Evolutionary conservation across 805 yeast genomes (phyloP), one percentile per base, ranked within the genome.

Genomic region (Monosporozyma aerobia): DNA sequence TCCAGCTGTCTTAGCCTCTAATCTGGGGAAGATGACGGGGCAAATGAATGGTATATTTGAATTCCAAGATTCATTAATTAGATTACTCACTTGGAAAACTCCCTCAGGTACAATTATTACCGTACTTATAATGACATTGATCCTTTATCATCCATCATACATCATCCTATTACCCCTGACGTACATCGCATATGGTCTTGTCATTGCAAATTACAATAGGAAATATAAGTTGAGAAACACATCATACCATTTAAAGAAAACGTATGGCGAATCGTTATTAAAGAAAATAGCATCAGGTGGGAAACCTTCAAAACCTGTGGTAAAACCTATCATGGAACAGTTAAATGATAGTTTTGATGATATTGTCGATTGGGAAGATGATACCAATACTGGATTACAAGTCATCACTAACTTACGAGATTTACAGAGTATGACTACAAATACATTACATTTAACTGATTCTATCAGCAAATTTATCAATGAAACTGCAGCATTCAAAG

Each of bases 121-220:
- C 23, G 67, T 88, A 51, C 70, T 83, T 5, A 56, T 81, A 1
- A 82, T 85, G 57, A 83, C 96, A 0, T 74, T 81, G 54, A 70
- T 83, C 1, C 85, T 94, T 59, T 66, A 83, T 37, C 78, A 85
- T 70, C 96, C 96, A 0, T 81, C 81, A 63, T 67, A 85, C 49
- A 70, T 87, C 11, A 66, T 85, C 40, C 74, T 81, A 1, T 73
- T 82, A 33, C 97, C 97, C 0, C 59, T 84, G 39, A 54, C 84
- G 1, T 74, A 72, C 48, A 47, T 87, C 3, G 59, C 85, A 32
- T 72, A 76, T 52, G 82, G 81, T 1, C 70, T 84, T 3, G 75
- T 90, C 71, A 70, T 85, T 1, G 92, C 95, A 0, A 87, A 84
- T 3, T 90, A 83, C 61, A 70, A 79, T 19, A 73, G 77, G 49